A percentile compares a stretch with the other conserved stretches of the same genome.
phyloP scores from a whole-genome alignment of 1,139 yeast genomes.

The Pneumocystis jirovecii region DNA sequence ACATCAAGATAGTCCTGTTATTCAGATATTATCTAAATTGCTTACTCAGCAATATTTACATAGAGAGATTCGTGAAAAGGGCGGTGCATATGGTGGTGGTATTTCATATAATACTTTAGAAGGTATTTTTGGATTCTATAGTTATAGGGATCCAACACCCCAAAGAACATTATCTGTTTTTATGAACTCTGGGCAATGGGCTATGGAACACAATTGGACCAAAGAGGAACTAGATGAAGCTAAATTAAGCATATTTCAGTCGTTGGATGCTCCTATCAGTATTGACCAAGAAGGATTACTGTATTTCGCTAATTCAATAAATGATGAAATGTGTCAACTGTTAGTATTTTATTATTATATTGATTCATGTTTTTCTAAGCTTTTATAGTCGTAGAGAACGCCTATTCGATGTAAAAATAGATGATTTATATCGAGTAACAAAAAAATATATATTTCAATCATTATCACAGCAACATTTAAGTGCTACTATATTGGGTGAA shows the following conservation, averaged over 20 bases:
- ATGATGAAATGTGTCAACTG: slow-evolving; percentile 64
- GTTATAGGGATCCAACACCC: slow-evolving; percentile 90
- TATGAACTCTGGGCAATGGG: slow-evolving; percentile 41
- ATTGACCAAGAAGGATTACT: slow-evolving; percentile 63
- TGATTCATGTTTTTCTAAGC: background rate
- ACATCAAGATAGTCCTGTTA: slow-evolving; percentile 64
- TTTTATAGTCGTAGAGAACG: slow-evolving; percentile 36
- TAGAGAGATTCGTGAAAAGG: slow-evolving; percentile 81
- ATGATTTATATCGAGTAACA: slow-evolving; percentile 50
- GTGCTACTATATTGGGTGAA: slow-evolving; percentile 15
- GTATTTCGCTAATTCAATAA: slow-evolving; percentile 51
- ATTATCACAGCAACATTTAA: slow-evolving; percentile 5
- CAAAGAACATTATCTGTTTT: slow-evolving; percentile 50
- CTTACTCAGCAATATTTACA: slow-evolving; percentile 74
- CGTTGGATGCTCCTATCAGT: slow-evolving; percentile 78
- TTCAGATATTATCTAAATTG: slow-evolving; percentile 68
- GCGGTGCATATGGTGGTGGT: slow-evolving; percentile 98
- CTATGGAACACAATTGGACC: slow-evolving; percentile 37
- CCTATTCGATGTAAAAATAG: slow-evolving; percentile 47
- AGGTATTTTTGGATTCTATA: slow-evolving; percentile 67
- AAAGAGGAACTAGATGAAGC: slow-evolving; percentile 70
- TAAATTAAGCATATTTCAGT: slow-evolving; percentile 76
- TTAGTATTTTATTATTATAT: slow-evolving; percentile 30
- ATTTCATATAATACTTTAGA: slow-evolving; percentile 68
- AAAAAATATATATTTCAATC: slow-evolving; percentile 38